Evolutionary conservation across 306 rosid genomes (phyloP).

Genomic region (Bauhinia variegata): DNA sequence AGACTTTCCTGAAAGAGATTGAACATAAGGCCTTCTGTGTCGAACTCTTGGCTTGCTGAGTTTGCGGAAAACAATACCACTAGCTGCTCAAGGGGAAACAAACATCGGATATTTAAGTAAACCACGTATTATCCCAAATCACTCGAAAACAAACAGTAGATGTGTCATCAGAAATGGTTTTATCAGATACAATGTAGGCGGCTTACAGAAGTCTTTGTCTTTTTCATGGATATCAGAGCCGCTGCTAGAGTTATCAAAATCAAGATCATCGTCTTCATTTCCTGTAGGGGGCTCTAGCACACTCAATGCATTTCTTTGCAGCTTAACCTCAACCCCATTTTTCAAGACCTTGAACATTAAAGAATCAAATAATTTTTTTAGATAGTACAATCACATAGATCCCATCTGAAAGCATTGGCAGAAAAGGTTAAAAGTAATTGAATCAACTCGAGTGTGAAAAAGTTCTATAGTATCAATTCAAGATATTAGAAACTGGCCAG

Average conservation of each 20-base stretch:
- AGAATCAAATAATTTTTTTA: constrained; percentile 4
- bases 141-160: neutral
- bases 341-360: constrained; percentile 56
- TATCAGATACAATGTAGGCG: neutral
- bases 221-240: constrained; percentile 62
- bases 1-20: constrained; percentile 45
- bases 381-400: neutral
- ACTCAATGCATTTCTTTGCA: constrained; percentile 74
- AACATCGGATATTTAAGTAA: constrained; percentile 4
- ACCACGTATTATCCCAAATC: neutral
- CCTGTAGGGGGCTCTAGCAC: constrained; percentile 79
- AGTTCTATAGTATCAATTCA: no score
- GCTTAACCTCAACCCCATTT: constrained; percentile 78
- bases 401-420: no score
- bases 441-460: no score
- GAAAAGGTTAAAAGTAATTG: no score
- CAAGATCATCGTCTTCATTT: constrained; percentile 52
- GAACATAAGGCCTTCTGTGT: constrained; percentile 47
- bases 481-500: no score
- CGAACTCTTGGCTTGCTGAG: constrained; percentile 51
- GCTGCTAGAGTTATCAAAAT: constrained; percentile 59
- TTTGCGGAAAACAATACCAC: constrained; percentile 54
- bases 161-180: neutral
- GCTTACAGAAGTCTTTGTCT: constrained; percentile 63
- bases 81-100: constrained; percentile 42